Base-by-base conservation (phyloP, 2,329 filamentous ascomycete species). In the Apiospora hydei region DNA sequence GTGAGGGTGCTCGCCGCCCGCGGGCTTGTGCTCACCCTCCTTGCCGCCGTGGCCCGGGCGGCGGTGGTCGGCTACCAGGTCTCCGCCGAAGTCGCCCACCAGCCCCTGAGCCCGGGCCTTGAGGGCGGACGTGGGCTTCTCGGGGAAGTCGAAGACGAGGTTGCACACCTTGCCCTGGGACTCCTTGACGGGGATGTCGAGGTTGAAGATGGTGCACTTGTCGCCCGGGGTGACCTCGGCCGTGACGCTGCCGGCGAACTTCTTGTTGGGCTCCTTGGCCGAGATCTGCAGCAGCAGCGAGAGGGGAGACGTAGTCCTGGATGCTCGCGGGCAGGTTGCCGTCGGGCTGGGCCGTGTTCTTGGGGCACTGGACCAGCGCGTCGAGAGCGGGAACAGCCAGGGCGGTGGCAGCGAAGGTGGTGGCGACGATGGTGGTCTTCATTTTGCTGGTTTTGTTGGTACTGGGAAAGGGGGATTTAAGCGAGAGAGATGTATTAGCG, bases 131-230 rank as follows among this genome's bases (percentile, higher is more conserved):
- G 34, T 11, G 18, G 57, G 34, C 18, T 41, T 21, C 16, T 24
- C 57, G 38, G 67, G 67, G 41, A 68, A 30, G 46, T 68, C 67
- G 67, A 68, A 68, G n/a, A 68, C 67, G 14, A 68, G 41, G 67
- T 68, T 68, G 67, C 67, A 68, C 7, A 68, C 30, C 67, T 68
- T 68, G 43, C 38, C 38, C 46, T 68, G 4, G 30, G 67, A 16
- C 14, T 30, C 13, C 24, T 46, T 49, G 18, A 38, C 67, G 4
- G 67, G 67, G 1, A 68, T 43, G 24, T 68, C 67, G 6, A 68
- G 41, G 67, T 68, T 68, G 67, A 68, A 68, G 41, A 68, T 68
- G 67, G 67, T 68, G 41, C 67, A 68, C 41, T 46, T 46, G 41
- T 68, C 67, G n/a, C 30, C 46, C 7, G 67, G 67, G 24, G 67